Conservation (phyloP, 2,329 filamentous ascomycete species). For the Colletotrichum tabaci region DNA sequence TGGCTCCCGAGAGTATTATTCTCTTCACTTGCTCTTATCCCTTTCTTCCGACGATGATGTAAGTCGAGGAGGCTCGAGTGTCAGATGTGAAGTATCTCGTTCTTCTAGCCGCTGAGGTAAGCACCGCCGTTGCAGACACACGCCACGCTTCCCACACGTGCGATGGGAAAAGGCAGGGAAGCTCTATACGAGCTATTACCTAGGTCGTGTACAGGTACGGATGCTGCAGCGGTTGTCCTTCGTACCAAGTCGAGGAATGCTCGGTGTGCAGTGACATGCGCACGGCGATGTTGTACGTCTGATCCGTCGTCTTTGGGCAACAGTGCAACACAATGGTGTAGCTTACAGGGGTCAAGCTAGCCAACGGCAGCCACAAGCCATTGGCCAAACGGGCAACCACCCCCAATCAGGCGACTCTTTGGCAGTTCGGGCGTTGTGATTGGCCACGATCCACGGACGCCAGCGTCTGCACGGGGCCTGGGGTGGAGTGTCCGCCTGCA, state of each 20-base stretch:
- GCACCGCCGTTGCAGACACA: slow-evolving; percentile 16
- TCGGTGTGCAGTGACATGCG: neutral
- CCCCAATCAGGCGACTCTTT: slow-evolving; percentile 41
- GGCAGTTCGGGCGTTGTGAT: slow-evolving; percentile 26
- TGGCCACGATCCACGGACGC: slow-evolving; percentile 15
- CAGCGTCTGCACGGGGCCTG: slow-evolving; percentile 24
- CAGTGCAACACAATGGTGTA: neutral
- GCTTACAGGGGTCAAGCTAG: slow-evolving; percentile 30
- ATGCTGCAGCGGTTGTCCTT: too few species aligned
- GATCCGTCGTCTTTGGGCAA: neutral
- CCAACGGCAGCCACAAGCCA: slow-evolving; percentile 30
- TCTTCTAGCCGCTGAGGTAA: slow-evolving; percentile 27
- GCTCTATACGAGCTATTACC: neutral
- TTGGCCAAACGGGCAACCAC: slow-evolving; percentile 33
- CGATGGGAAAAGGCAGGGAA: neutral
- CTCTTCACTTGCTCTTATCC: slow-evolving; percentile 11
- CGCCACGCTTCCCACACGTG: slow-evolving; percentile 23
- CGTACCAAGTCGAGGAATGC: neutral
- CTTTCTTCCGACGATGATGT: slow-evolving; percentile 13
- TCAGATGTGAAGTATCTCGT: too few species aligned
- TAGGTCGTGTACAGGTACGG: too few species aligned
- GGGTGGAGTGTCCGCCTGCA: slow-evolving; percentile 36
- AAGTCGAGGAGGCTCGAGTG: slow-evolving; percentile 19
- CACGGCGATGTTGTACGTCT: neutral
- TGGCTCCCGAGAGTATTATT: neutral